phyloP scores from a whole-genome alignment of 2,329 filamentous ascomycete genomes.

The Didymellaceae sp. region DNA sequence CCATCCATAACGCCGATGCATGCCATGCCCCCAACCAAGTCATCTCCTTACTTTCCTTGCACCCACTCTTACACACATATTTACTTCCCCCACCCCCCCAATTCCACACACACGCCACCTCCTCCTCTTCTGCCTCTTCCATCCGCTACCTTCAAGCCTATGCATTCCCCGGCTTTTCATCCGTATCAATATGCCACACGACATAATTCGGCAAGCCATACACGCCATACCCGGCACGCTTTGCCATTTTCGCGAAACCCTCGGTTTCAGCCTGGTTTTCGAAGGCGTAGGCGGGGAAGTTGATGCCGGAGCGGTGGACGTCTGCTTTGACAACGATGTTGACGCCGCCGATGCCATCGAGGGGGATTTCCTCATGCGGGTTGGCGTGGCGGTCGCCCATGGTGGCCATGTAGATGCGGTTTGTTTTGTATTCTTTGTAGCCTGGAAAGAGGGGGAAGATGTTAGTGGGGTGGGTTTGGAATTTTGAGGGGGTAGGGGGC shows the following conservation, averaged over 20 bases:
- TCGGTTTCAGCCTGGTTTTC: conserved; percentile 99
- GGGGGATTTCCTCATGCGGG: conserved; percentile 88
- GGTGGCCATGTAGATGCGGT: conserved; percentile 84
- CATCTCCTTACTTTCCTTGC: too few relatives aligned
- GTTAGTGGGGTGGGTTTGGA: too few relatives aligned
- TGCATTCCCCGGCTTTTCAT: conserved; percentile 87
- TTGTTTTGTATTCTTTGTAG: conserved; percentile 92
- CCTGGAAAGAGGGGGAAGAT: too few relatives aligned
- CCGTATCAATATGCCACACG: conserved; percentile 97
- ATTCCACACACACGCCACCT: too few relatives aligned
- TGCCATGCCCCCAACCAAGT: too few relatives aligned
- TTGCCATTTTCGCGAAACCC: conserved; percentile 98
- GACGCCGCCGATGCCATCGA: conserved; percentile 95
- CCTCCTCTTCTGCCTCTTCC: too few relatives aligned
- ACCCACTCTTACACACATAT: too few relatives aligned
- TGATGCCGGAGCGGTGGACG: conserved; percentile 95
- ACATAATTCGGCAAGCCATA: conserved; percentile 95
- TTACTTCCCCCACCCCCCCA: too few relatives aligned
- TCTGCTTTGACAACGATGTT: conserved; percentile 98
- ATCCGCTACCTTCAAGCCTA: too few relatives aligned
- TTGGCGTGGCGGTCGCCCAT: conserved; percentile 94
- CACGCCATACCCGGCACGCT: conserved; percentile 90
- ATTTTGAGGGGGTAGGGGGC: neutral
- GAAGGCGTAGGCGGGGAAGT: conserved; percentile 95
- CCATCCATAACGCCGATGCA: too few relatives aligned